Base-by-base conservation (phyloP, 257 asterid genomes). In the Penstemon barbatus region DNA sequence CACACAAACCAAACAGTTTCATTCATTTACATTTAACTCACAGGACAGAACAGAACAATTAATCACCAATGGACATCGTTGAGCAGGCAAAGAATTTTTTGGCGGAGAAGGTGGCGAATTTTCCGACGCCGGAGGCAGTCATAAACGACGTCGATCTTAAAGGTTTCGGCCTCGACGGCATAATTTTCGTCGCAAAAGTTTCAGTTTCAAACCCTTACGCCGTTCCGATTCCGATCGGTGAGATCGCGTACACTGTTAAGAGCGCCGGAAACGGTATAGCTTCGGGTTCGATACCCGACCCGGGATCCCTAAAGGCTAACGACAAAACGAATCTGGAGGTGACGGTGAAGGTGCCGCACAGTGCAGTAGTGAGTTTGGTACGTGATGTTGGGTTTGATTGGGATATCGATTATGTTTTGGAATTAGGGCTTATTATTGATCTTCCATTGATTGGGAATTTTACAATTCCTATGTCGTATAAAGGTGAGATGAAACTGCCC, bases 401-500 rank as follows among this genome's bases (percentile, higher is more conserved):
- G 97, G 97, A 91, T 63, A 69, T 91, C 25, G 96, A 89, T 70
- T 89, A 91, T 12, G 66, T 76, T 0, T 6, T 91, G 56, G 86
- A 82, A 0, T 57, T 91, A 3, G 84, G 86, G 19, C 84, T 91
- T 9, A 68, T 83, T 7, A 52, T 91, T 18, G 95, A 91, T 45
- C 85, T 89, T 4, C 97, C 97, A 0, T 78, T 84, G 10, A 12
- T 91, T 44, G 94, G 94, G 5, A 77, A 79, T 12, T 40, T 89
- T 36, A 84, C 91, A 45, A 84, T 91, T 41, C 97, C 97, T 3
- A 33, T 91, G 9, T 75, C 88, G 60, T 82, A 81, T 39, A 76
- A 74, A 11, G 97, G 97, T 0, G 96, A 84, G 79, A 71, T 89
- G 80, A 91, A 89, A 81, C 86, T 91, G 37, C 96, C 97, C 4